These are phyloP conservation scores for Clonostachys chloroleuca DNA, from an alignment of 2,329 filamentous ascomycete genomes.

Conservation along the genomic window DNA sequence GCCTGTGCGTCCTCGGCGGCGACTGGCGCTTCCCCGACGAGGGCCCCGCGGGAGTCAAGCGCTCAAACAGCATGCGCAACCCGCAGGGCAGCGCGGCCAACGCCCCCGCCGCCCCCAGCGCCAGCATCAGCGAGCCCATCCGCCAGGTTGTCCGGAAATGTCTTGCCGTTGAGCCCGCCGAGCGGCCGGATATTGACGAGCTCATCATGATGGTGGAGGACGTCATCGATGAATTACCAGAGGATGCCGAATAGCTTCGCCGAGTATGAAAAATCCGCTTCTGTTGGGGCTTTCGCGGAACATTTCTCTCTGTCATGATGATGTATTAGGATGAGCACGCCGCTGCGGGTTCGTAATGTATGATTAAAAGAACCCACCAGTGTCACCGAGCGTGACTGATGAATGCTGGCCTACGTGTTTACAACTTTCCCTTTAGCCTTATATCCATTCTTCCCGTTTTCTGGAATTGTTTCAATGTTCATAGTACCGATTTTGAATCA, in stretches of 20 bases:
- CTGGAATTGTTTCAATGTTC: too few species aligned
- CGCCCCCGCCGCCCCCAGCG: slow-evolving; percentile 16
- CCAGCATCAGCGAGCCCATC: slow-evolving; percentile 73
- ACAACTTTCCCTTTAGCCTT: too few species aligned
- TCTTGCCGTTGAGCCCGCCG: slow-evolving; percentile 78
- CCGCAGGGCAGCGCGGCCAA: slow-evolving; percentile 16
- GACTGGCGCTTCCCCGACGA: slow-evolving; percentile 98
- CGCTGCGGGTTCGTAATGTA: too few species aligned
- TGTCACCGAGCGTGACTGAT: too few species aligned
- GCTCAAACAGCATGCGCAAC: slow-evolving; percentile 33
- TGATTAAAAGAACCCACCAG: too few species aligned
- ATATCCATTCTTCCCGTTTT: too few species aligned
- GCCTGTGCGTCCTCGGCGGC: slow-evolving; percentile 86
- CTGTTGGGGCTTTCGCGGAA: too few species aligned
- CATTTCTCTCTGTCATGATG: too few species aligned
- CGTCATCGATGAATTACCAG: slow-evolving; percentile 63
- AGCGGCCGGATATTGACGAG: slow-evolving; percentile 83
- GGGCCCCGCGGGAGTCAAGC: slow-evolving; percentile 51
- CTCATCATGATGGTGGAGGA: slow-evolving; percentile 74
- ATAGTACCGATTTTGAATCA: too few species aligned
- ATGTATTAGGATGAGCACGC: too few species aligned
- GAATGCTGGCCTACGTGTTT: too few species aligned
- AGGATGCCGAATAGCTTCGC: slow-evolving; percentile 28
- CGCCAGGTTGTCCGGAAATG: slow-evolving; percentile 86
- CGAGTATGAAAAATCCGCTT: too few species aligned